A percentile compares a stretch with the other conserved stretches of the same genome.
Conservation (phyloP, 2,329 filamentous ascomycete genomes). For the Hypoxylon sp. region DNA sequence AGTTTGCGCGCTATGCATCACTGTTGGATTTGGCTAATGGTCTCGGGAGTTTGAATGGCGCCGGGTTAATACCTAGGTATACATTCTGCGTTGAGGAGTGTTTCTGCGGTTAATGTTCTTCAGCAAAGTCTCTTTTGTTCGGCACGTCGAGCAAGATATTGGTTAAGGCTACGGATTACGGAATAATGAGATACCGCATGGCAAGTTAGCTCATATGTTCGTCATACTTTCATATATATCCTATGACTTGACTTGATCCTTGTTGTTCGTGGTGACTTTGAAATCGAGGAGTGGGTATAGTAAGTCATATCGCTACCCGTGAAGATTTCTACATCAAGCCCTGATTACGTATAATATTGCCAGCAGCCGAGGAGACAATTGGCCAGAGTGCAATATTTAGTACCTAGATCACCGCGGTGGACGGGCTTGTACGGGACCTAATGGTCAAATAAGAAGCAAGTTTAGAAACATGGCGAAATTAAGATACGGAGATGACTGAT, state of each 20-base stretch:
- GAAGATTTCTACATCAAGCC: neutral
- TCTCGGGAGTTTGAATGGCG: slow-evolving; percentile 16
- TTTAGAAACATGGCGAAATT: neutral
- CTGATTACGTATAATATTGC: neutral
- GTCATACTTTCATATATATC: slow-evolving; percentile 19
- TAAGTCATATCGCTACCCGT: neutral
- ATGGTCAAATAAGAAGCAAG: neutral
- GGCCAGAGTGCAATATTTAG: neutral
- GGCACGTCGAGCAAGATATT: slow-evolving; percentile 2
- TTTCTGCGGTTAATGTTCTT: slow-evolving; percentile 15
- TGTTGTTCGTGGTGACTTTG: neutral
- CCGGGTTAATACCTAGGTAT: slow-evolving; percentile 20
- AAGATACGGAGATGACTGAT: neutral
- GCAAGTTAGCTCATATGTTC: slow-evolving; percentile 10
- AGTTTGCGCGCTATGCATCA: slow-evolving; percentile 22
- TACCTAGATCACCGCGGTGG: neutral
- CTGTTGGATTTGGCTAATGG: slow-evolving; percentile 5
- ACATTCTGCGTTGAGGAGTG: slow-evolving; percentile 4
- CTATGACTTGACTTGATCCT: neutral
- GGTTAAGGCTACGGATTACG: slow-evolving; percentile 1
- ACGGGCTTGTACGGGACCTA: neutral
- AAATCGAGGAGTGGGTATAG: neutral
- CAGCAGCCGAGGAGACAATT: neutral
- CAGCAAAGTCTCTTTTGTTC: slow-evolving; percentile 30
- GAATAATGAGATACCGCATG: slow-evolving; percentile 31